phyloP scores from a whole-genome alignment of 2,329 filamentous ascomycete genomes.

The Aureobasidium sp. region DNA sequence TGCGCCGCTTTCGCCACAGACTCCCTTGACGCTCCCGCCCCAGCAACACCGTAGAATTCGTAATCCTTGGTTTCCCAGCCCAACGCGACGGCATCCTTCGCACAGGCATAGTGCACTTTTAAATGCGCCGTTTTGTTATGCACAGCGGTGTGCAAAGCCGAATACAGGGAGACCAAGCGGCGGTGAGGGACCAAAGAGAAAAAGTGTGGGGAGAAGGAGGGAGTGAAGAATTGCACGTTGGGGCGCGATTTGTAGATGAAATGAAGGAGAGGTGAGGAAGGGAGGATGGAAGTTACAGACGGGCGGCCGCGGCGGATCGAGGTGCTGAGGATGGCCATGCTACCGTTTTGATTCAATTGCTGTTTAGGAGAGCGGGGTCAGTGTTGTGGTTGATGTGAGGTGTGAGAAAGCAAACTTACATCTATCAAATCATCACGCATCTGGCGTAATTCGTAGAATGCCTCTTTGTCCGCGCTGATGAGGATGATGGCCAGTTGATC shows the following conservation, averaged over 20 bases:
- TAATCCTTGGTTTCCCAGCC: conserved; percentile 89
- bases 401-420: no score
- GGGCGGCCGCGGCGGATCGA: conserved; percentile 66
- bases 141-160: conserved; percentile 72
- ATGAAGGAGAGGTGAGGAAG: conserved; percentile 73
- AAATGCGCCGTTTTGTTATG: conserved; percentile 77
- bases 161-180: conserved; percentile 73
- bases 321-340: conserved; percentile 62
- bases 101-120: conserved; percentile 75
- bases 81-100: conserved; percentile 66
- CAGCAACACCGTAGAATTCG: conserved; percentile 91
- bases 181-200: conserved; percentile 24
- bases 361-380: conserved; percentile 26
- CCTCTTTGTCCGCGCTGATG: conserved; percentile 86
- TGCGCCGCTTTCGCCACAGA: conserved; percentile 79
- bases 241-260: conserved; percentile 92
- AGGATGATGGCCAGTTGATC: conserved; percentile 82
- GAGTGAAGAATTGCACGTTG: conserved; percentile 95
- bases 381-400: no score
- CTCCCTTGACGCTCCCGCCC: conserved; percentile 52
- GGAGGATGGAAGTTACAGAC: conserved; percentile 63
- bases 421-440: conserved; percentile 54
- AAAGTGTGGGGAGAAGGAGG: conserved; percentile 66
- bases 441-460: conserved; percentile 79
- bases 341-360: conserved; percentile 67